A percentile compares a stretch with the other conserved stretches of the same genome.
Conservation (phyloP, 2,329 filamentous ascomycete genomes). For the Colletotrichum brevisporum region DNA sequence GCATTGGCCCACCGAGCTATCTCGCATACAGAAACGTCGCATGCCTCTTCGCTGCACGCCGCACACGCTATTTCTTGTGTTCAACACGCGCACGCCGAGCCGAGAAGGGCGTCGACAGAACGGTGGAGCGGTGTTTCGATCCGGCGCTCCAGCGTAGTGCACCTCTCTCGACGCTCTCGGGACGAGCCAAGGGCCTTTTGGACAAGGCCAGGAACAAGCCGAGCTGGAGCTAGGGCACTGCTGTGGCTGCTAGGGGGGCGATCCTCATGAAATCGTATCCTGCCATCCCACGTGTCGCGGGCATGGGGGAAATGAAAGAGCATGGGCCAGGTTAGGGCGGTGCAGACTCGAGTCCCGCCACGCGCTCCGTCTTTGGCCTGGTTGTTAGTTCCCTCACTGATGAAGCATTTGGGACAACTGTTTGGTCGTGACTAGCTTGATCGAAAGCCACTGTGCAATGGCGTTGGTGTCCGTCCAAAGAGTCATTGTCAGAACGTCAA, state of each 20-base stretch:
- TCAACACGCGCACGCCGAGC: conserved; percentile 2
- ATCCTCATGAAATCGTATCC: conserved; percentile 39
- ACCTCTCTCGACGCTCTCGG: conserved; percentile 3
- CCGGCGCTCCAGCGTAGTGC: conserved; percentile 14
- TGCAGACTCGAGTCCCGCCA: conserved; percentile 29
- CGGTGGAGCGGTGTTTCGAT: conserved; percentile 24
- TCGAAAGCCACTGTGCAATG: conserved; percentile 26
- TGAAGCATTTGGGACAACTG: conserved; percentile 4
- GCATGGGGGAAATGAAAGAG: conserved; percentile 39
- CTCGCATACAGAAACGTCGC: conserved; percentile 22
- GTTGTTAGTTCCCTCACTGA: conserved; percentile 7
- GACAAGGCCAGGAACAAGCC: conserved; percentile 38
- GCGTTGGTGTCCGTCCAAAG: conserved; percentile 11
- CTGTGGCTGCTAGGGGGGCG: conserved; percentile 28
- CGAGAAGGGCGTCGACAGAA: conserved; percentile 15
- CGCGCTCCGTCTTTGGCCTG: conserved; percentile 9
- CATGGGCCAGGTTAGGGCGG: conserved; percentile 34
- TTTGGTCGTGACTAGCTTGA: conserved; percentile 25
- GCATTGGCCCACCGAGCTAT: conserved; percentile 20
- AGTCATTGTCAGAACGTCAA: conserved; percentile 23
- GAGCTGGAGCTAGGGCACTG: conserved; percentile 28
- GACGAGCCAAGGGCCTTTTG: conserved; percentile 26
- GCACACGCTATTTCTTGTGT: conserved; percentile 15
- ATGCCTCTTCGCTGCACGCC: conserved; percentile 8
- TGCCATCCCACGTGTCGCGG: conserved; percentile 36